These are phyloP conservation scores for Linnemannia elongata DNA, from an alignment of 192 early-diverging fungal species.

Conservation along the genomic window DNA sequence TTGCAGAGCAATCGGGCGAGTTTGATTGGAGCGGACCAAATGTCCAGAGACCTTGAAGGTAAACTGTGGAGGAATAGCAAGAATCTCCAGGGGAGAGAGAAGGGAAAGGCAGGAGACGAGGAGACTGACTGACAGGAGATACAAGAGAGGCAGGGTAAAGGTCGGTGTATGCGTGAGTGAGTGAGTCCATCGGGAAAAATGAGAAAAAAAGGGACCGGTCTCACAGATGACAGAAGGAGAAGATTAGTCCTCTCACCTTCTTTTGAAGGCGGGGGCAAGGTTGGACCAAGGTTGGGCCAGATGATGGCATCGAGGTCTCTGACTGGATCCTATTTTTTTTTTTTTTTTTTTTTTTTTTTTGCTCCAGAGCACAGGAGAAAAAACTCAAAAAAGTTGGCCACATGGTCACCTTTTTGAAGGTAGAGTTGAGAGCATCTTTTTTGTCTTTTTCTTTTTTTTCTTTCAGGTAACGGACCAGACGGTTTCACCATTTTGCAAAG, in stretches of 20 bases:
- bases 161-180: too few species aligned
- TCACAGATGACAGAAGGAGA: neutral
- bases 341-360: neutral
- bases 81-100: neutral
- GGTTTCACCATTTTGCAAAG: neutral
- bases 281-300: neutral
- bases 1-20: constrained; percentile 5
- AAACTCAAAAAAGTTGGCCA: neutral
- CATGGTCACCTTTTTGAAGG: neutral
- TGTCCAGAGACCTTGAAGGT: too few species aligned
- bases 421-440: neutral
- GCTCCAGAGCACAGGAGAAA: neutral
- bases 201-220: neutral
- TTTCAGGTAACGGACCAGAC: neutral
- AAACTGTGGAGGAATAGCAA: neutral
- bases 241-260: neutral
- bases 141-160: too few species aligned
- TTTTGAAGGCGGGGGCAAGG: neutral
- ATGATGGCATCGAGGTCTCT: neutral
- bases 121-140: neutral
- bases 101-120: too few species aligned
- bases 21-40: neutral
- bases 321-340: neutral
- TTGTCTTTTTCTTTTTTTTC: neutral
- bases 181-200: neutral